Evolutionary conservation across 2,329 filamentous ascomycete species (phyloP).

Genomic region (Cladosporium sp.): DNA sequence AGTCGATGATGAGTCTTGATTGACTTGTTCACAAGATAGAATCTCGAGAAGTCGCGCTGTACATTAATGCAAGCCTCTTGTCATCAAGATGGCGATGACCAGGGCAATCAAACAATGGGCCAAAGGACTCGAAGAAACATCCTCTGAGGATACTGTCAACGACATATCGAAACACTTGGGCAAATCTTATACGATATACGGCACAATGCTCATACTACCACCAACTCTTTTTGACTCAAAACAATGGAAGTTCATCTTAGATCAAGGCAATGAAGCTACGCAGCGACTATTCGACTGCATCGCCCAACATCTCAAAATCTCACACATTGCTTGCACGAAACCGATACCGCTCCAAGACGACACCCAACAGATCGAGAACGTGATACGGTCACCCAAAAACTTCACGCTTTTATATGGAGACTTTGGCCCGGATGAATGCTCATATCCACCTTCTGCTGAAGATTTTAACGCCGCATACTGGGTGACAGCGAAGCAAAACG

Average conservation of each 20-base stretch:
- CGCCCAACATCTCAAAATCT: conserved; percentile 40
- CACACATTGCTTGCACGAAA: conserved; percentile 56
- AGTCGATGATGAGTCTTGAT: too few relatives aligned
- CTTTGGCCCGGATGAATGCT: conserved; percentile 57
- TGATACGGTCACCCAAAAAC: conserved; percentile 67
- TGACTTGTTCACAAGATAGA: too few relatives aligned
- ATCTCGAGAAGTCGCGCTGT: too few relatives aligned
- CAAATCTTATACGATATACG: conserved; percentile 52
- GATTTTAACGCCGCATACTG: conserved; percentile 71
- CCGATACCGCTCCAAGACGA: conserved; percentile 43
- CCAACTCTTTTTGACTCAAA: conserved; percentile 39
- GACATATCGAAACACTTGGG: not conserved
- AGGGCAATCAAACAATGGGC: not conserved
- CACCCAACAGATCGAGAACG: conserved; percentile 48
- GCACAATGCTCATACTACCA: conserved; percentile 55
- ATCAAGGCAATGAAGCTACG: conserved; percentile 27
- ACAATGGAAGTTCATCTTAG: conserved; percentile 34
- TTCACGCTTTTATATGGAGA: conserved; percentile 68
- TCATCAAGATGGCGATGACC: not conserved
- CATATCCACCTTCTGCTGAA: conserved; percentile 24
- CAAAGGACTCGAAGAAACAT: not conserved
- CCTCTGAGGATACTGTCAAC: not conserved
- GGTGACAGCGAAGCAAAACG: conserved; percentile 70
- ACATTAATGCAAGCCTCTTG: too few relatives aligned
- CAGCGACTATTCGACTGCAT: conserved; percentile 40